Base-by-base conservation (phyloP, 257 asterid species). In the Solanum medicagineum region DNA sequence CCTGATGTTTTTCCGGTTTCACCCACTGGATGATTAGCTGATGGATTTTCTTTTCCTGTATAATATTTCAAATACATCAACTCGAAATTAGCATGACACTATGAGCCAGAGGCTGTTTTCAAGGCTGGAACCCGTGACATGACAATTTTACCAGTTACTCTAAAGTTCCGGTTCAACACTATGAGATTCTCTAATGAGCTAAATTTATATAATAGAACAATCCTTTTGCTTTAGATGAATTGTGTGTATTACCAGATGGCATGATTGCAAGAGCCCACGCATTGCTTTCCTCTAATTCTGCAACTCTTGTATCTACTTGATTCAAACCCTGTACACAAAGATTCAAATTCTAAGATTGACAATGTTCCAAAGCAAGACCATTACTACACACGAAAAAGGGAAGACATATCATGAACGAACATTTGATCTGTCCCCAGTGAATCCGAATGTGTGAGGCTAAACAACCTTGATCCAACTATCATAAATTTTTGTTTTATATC, bases 251-350 rank as follows among this genome's bases (percentile, higher is more conserved):
- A 92, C 98, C 98, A 26, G 94, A 95, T 86, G 92, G 93, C 83
- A 90, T 20, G 36, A 93, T 93, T 83, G 99, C 96, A 63, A 94
- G 98, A 84, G 98, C 99, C 47, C 93, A 85, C 51, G 98, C 91
- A 83, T 94, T 94, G 88, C 85, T 92, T 86, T 94, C 93, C 84
- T 93, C 98, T 24, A 91, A 10, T 85, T 91, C 92, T 51, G 81
- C 59, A 11, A 91, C 86, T 80, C 81, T 88, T 59, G 94, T 94
- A 89, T 90, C 90, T 80, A 87, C 44, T 86, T 93, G 93, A 85
- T 89, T 86, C 74, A 79, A 29, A 1, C 96, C 97, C 99, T 95
- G 79, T 81, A 62, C n/a, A 55, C 26, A 49, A 6, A 53, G 66
- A n/a, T 26, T 6, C 29, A 70, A 40, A 36, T 40, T 70, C 22